Percentiles rank a stretch among this genome's conserved stretches.
These are phyloP conservation scores for Clathrus columnatus DNA, from an alignment of 768 basidiomycete species.

Conservation along the genomic window DNA sequence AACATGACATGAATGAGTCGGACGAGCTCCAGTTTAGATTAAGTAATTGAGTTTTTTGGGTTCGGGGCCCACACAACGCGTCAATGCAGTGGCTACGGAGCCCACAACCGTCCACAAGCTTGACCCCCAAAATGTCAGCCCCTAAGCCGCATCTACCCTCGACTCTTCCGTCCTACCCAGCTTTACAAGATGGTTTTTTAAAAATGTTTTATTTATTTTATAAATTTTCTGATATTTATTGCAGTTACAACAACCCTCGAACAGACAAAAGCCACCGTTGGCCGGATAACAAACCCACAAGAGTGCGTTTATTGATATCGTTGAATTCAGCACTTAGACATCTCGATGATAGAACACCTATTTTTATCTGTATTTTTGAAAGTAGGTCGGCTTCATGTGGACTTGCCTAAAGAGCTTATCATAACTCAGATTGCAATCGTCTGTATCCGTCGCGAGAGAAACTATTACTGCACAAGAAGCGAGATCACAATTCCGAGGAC, in stretches of 20 bases:
- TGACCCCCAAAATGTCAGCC: background rate
- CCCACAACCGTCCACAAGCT: background rate
- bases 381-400: constrained; percentile 26
- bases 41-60: too few relatives aligned
- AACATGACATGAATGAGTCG: too few relatives aligned
- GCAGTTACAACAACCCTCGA: constrained; percentile 47
- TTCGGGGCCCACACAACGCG: too few relatives aligned
- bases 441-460: constrained; percentile 64
- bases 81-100: background rate
- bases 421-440: constrained; percentile 49
- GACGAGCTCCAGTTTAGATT: too few relatives aligned
- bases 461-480: constrained; percentile 61
- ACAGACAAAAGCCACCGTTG: constrained; percentile 43
- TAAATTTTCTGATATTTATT: background rate
- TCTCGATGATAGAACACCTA: constrained; percentile 48
- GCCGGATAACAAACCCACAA: constrained; percentile 53
- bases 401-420: background rate
- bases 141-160: constrained; percentile 32
- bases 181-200: constrained; percentile 39
- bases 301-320: constrained; percentile 39
- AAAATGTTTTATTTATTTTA: background rate
- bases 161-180: constrained; percentile 40
- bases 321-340: constrained; percentile 4
- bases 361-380: constrained; percentile 67
- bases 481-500: constrained; percentile 53